Base-by-base conservation (phyloP, 805 yeast species). In the Ogataea polymorpha region DNA sequence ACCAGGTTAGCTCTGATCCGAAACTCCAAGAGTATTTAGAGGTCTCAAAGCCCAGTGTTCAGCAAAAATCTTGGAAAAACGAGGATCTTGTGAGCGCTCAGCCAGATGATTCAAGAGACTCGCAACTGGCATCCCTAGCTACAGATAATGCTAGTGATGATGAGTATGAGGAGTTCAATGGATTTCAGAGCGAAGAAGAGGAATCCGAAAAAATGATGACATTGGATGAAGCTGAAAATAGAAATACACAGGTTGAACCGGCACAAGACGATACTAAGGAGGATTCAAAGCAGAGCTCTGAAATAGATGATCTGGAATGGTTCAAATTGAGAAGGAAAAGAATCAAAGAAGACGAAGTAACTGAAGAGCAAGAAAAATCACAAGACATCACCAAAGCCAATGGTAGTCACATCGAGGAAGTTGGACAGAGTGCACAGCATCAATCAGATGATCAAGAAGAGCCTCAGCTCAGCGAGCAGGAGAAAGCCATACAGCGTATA, bases 231-330 rank as follows among this genome's bases (percentile, higher is more conserved):
- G 32, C 42, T 9, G 41, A 35, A 11, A 17, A 23, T 5, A 10
- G 9, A 23, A 59, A 56, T 4, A 29, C 33, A 5, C 58, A 52
- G 23, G 62, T 35, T 8, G 32, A 23, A 16, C 1, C 13, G 6
- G 14, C 14, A 20, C 21, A 20, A 12, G 9, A 11, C 12, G 27
- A n/a, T 24, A 18, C 16, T 14, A 33, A 23, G 12, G 36, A 33
- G 13, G 20, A 32, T n/a, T 39, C 30, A 37, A 42, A 49, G 51
- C 45, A 77, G 39, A 30, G 30, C 34, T 29, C 40, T 1, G 40
- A 37, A 11, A 71, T 85, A 11, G 74, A 89, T 11, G 96, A 90
- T 66, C 63, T 86, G 38, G 96, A 90, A 42, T 90, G 98, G 98
- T 72, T 90, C 45, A 79, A 80, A 55, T 75, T 74, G 51, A 79